Conservation (phyloP, 169 alveolate genomes). For the Eimeria praecox region DNA sequence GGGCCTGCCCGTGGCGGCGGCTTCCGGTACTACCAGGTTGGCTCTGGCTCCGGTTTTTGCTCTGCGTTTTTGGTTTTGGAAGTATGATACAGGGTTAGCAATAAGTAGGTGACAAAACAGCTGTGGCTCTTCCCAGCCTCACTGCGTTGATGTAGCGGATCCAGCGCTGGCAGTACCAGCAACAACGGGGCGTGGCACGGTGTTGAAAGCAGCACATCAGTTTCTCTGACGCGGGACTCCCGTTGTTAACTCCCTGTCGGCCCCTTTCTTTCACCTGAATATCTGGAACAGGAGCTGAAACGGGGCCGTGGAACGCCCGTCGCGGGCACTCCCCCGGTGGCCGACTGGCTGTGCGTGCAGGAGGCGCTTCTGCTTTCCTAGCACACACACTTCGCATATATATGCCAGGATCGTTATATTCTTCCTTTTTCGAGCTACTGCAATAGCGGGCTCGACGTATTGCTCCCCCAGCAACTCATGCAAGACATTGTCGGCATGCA, state of each 20-base stretch:
- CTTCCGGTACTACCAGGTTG: constrained; percentile 19
- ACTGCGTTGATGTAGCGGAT: constrained; percentile 2
- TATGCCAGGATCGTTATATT: constrained; percentile 15
- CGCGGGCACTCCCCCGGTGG: constrained; percentile 43
- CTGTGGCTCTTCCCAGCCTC: constrained; percentile 16
- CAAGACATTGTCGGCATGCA: constrained; percentile 38
- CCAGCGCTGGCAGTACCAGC: background rate
- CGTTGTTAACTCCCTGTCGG: background rate
- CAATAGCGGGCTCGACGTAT: constrained; percentile 20
- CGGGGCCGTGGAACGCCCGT: constrained; percentile 6
- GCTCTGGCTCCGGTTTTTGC: constrained; percentile 2
- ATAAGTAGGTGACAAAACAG: constrained; percentile 36
- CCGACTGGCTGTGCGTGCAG: constrained; percentile 54
- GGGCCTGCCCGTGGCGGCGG: constrained; percentile 76
- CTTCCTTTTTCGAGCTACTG: constrained; percentile 11
- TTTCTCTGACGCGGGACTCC: background rate
- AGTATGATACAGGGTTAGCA: background rate
- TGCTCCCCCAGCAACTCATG: background rate
- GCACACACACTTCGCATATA: constrained; percentile 25
- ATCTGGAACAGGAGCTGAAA: background rate
- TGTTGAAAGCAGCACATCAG: background rate
- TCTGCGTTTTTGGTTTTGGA: constrained; percentile 3
- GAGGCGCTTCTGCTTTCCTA: constrained; percentile 43
- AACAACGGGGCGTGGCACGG: constrained; percentile 25
- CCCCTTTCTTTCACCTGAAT: background rate